Evolutionary conservation across 495 filamentous ascomycete genomes (phyloP).

Genomic region (Penicillium ochrochloron): DNA sequence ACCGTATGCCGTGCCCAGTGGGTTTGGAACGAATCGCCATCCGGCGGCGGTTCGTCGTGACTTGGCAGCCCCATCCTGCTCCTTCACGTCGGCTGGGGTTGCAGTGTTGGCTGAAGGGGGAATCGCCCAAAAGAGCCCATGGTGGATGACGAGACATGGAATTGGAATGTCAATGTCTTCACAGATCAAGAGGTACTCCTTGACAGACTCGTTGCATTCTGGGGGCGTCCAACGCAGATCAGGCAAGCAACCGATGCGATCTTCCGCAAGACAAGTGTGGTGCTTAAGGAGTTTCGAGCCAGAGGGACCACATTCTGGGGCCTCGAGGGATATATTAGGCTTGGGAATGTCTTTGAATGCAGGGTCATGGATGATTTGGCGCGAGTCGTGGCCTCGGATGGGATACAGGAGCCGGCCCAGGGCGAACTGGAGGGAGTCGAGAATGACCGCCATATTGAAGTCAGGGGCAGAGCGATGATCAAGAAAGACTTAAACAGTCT

Average conservation of each 20-base stretch:
- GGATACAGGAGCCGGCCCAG: constrained; percentile 31
- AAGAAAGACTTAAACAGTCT: neutral
- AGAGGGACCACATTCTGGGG: constrained; percentile 44
- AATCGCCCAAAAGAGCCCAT: constrained; percentile 53
- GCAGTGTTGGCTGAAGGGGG: constrained; percentile 37
- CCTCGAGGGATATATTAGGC: constrained; percentile 48
- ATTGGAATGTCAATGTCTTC: constrained; percentile 58
- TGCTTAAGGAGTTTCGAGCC: constrained; percentile 40
- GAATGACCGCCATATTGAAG: constrained; percentile 20
- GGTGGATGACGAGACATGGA: constrained; percentile 47
- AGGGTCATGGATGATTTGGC: constrained; percentile 29
- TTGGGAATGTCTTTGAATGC: constrained; percentile 38
- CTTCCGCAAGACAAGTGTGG: constrained; percentile 41
- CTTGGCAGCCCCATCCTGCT: constrained; percentile 22
- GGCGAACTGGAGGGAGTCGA: constrained; percentile 31
- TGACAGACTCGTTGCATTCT: constrained; percentile 28
- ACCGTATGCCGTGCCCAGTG: constrained; percentile 37
- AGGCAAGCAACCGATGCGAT: constrained; percentile 45
- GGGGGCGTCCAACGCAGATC: constrained; percentile 45
- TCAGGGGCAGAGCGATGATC: neutral
- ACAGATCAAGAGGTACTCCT: constrained; percentile 54
- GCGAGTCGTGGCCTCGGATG: constrained; percentile 36
- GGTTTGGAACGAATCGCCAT: constrained; percentile 49
- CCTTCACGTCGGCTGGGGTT: constrained; percentile 39
- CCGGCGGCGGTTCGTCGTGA: constrained; percentile 34